Base-by-base conservation (phyloP, 2,329 filamentous ascomycete species). In the Graphium sp. region DNA sequence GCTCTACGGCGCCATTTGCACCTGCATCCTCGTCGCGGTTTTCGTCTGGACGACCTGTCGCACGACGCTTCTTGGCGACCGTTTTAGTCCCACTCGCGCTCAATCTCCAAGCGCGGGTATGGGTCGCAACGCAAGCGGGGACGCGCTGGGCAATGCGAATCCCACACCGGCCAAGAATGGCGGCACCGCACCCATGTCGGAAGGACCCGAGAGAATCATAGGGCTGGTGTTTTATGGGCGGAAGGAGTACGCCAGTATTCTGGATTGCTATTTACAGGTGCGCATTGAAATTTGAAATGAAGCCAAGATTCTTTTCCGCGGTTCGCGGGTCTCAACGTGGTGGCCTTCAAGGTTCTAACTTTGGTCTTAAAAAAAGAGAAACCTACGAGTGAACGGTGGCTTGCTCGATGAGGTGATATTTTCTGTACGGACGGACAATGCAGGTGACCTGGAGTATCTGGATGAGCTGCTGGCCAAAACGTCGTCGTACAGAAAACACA, bases 221-320 rank as follows among this genome's bases (percentile, higher is more conserved):
- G 58, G 47, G 11, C 45, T 61, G 32, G 53, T 62, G 1, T 62
- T 62, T 32, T 62, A 49, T 34, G 58, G 57, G 13, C 49, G 58
- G 11, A 50, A 50, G 28, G 43, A 48, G 31, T 51, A 52, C 7
- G 53, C 60, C 15, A 52, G 56, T 18, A 51, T 62, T 17, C 37
- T 62, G 22, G 56, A 60, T 34, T 62, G 58, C 33, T 62, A 61
- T 34, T 39, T 56, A 20, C 49, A 53, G 47, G 48, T 54, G 14
- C 16, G 4, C n/a, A n/a, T n/a, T 18, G 8, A 28, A 3, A 16
- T 19, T n/a, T 16, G 18, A 5, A n/a, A n/a, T n/a, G 8, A 39
- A 22, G 18, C 10, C 19, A 11, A 19, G 7, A 26, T 22, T 38
- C 18, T 25, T 29, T 31, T 14, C 16, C 14, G 7, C 15, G 15